Evolutionary conservation across 2,329 filamentous ascomycete species (phyloP).

Genomic region (Bipolaris oryzae): DNA sequence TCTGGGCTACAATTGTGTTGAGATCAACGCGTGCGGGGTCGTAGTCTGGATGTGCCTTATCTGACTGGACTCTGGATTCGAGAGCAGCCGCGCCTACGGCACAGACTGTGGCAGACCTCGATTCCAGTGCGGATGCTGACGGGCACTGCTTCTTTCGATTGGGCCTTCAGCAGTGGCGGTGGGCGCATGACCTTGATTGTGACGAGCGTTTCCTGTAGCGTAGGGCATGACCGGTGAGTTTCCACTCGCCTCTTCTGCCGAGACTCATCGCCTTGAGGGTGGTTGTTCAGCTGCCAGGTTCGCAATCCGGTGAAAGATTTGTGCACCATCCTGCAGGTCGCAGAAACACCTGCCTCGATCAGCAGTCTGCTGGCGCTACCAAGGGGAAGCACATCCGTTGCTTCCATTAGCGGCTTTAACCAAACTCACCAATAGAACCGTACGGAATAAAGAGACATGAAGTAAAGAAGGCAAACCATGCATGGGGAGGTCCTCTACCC

Average conservation of each 20-base stretch:
- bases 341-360: slow-evolving; percentile 5
- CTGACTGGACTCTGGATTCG: slow-evolving; percentile 3
- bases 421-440: slow-evolving; percentile 21
- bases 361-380: slow-evolving; percentile 11
- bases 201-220: not conserved
- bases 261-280: slow-evolving; percentile 3
- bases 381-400: slow-evolving; percentile 14
- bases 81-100: slow-evolving; percentile 1
- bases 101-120: slow-evolving; percentile 1
- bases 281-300: slow-evolving; percentile 8
- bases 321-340: slow-evolving; percentile 15
- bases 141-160: slow-evolving; percentile 6
- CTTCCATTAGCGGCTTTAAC: slow-evolving; percentile 12
- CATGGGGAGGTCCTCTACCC: slow-evolving; percentile 19
- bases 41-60: slow-evolving; percentile 11
- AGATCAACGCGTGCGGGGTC: slow-evolving; percentile 11
- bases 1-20: not conserved
- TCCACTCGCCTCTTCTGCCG: slow-evolving; percentile 1
- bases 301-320: slow-evolving; percentile 15
- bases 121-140: slow-evolving; percentile 4
- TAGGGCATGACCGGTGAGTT: slow-evolving; percentile 14
- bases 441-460: slow-evolving; percentile 8
- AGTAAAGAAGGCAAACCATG: slow-evolving; percentile 27
- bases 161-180: slow-evolving; percentile 7
- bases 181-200: slow-evolving; percentile 14